Base-by-base conservation (phyloP, 495 filamentous ascomycete genomes). In the Penicillium pancosmium region DNA sequence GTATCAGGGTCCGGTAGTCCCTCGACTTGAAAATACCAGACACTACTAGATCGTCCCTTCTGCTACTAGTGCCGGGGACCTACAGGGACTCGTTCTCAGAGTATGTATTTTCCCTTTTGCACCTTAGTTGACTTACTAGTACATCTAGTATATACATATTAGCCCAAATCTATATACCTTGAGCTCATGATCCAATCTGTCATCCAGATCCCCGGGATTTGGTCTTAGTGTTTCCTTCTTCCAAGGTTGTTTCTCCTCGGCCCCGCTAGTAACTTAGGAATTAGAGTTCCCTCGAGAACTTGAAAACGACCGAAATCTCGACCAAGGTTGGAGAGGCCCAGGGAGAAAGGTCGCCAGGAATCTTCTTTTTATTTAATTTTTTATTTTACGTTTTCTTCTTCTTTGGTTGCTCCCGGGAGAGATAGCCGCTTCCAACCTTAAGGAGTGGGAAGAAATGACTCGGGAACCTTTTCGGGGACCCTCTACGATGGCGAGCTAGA, bases 31-130 rank as follows among this genome's bases (percentile, higher is more conserved):
- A 61, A 65, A 58, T 61, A 61, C 58, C 55, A 61, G 46, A 43
- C 57, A 57, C 62, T 61, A 61, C 31, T 61, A 61, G 36, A 65
- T 57, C 57, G 27, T 38, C 38, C 21, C 25, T 52, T 27, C 47
- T 55, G 23, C 53, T 55, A 44, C 53, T 55, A 44, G 50, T 60
- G 50, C 35, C 38, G 57, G 56, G 23, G n/a, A 54, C 35, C 49
- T 46, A 44, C n/a, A 13, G 48, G 49, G 48, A 23, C 50, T 54
- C 50, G 40, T 49, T 59, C 56, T 38, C 41, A 44, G 41, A 19
- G 41, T 44, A 19, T 44, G 23, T 43, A 19, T 44, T 38, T 5
- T 38, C 10, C 36, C 36, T 38, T 38, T 13, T 7, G 36, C 36
- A n/a, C 36, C 15, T 12, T 38, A 6, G 27, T 31, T 9, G 8